Evolutionary conservation across 257 asterid species (phyloP).

Genomic region (Plectranthus barbatus): DNA sequence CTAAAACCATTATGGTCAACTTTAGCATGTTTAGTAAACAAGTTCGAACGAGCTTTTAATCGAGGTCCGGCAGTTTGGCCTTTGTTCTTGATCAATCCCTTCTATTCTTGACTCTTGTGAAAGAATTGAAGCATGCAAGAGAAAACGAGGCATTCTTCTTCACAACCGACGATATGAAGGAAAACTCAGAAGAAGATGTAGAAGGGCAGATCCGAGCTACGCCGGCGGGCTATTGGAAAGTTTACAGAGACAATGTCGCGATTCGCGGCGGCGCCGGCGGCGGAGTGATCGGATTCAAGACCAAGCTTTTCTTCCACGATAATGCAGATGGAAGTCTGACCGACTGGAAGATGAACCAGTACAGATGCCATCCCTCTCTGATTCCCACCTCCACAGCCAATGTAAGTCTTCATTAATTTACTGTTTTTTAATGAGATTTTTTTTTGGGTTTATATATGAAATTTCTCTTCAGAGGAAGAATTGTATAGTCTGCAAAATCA

Average conservation of each 20-base stretch:
- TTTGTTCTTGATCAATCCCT: too few species aligned
- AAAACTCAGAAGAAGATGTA: not conserved
- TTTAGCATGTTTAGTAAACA: too few species aligned
- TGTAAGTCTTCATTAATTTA: not conserved
- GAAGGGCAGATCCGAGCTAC: not conserved
- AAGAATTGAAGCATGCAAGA: too few species aligned
- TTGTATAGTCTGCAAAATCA: not conserved
- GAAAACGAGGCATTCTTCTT: not conserved
- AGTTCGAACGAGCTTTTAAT: too few species aligned
- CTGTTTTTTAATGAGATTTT: too few species aligned
- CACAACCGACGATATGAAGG: not conserved
- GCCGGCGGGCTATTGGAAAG: conserved; percentile 10
- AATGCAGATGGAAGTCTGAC: not conserved
- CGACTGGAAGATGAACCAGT: conserved; percentile 11
- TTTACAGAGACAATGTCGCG: not conserved
- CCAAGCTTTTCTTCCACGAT: not conserved
- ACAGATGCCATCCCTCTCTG: not conserved
- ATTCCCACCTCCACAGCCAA: not conserved
- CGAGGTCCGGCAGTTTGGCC: too few species aligned
- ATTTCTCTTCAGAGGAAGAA: not conserved
- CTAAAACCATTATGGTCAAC: too few species aligned
- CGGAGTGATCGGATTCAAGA: not conserved
- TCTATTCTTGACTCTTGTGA: too few species aligned
- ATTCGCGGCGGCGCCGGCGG: not conserved
- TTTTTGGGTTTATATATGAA: too few species aligned